These are phyloP conservation scores for Erythrophleum fordii DNA, from an alignment of 306 rosid genomes.

Conservation along the genomic window DNA sequence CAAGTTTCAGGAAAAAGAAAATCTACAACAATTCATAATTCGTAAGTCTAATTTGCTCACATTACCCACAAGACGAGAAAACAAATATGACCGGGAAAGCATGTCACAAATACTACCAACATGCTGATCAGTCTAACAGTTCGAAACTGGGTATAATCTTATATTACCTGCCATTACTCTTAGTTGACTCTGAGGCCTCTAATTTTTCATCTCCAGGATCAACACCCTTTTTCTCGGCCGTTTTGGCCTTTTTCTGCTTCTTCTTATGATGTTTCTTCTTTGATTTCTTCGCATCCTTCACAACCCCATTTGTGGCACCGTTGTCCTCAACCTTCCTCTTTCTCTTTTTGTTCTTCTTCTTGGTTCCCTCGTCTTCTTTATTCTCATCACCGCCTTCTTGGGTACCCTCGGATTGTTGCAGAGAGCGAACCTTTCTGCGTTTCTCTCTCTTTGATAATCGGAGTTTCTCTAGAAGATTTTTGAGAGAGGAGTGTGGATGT, in stretches of 20 bases:
- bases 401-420: conserved; percentile 31
- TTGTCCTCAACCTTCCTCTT: conserved; percentile 44
- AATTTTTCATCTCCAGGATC: conserved; percentile 42
- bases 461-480: conserved; percentile 55
- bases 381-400: conserved; percentile 6
- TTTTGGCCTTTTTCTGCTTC: conserved; percentile 41
- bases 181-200: conserved; percentile 42
- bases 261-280: conserved; percentile 41
- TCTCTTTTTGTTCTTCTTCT: conserved; percentile 50
- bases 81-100: background rate
- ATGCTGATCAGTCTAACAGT: background rate
- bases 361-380: conserved; percentile 24
- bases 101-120: background rate
- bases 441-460: conserved; percentile 82
- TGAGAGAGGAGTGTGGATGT: conserved; percentile 38
- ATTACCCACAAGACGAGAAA: background rate
- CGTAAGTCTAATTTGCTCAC: background rate
- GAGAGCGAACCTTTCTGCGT: conserved; percentile 55
- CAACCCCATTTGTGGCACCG: conserved; percentile 41
- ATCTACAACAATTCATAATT: background rate
- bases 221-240: conserved; percentile 36
- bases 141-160: background rate
- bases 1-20: background rate
- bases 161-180: conserved; percentile 55
- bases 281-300: conserved; percentile 32